These are phyloP conservation scores for Prunus yedoensis DNA, from an alignment of 331 rosid species.

Conservation along the genomic window DNA sequence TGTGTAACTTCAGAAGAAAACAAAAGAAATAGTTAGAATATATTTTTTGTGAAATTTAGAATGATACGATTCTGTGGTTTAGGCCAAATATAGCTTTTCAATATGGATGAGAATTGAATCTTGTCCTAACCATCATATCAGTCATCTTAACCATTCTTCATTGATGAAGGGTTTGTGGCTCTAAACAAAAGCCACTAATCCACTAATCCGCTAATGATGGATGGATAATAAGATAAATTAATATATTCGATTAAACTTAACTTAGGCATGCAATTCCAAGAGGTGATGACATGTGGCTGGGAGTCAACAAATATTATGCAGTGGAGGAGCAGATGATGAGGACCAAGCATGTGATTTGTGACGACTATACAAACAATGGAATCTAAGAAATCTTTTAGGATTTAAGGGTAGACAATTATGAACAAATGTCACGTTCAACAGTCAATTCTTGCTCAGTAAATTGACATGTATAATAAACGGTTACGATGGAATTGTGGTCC, in stretches of 20 bases:
- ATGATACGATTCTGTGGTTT: not conserved
- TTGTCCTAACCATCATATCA: conserved; percentile 2
- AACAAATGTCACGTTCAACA: conserved; percentile 23
- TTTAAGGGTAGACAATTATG: conserved; percentile 4
- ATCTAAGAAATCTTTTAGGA: conserved; percentile 1
- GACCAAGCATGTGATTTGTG: not conserved
- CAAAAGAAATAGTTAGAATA: not conserved
- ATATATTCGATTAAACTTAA: not conserved
- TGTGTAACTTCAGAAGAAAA: not conserved
- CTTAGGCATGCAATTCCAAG: no score
- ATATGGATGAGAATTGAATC: no score
- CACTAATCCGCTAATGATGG: not conserved
- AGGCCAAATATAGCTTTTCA: no score
- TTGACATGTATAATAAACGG: conserved; percentile 15
- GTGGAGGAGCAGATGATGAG: not conserved
- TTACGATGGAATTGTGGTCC: conserved; percentile 28
- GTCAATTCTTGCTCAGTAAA: conserved; percentile 15
- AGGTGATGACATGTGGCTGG: not conserved
- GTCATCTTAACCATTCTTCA: conserved; percentile 4
- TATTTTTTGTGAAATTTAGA: not conserved
- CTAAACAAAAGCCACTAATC: not conserved
- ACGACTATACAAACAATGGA: not conserved
- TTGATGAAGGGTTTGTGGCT: conserved; percentile 8
- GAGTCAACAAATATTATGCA: not conserved
- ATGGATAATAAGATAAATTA: not conserved